Base-by-base conservation (phyloP, 768 basidiomycete genomes). In the Lepiota subincarnata region DNA sequence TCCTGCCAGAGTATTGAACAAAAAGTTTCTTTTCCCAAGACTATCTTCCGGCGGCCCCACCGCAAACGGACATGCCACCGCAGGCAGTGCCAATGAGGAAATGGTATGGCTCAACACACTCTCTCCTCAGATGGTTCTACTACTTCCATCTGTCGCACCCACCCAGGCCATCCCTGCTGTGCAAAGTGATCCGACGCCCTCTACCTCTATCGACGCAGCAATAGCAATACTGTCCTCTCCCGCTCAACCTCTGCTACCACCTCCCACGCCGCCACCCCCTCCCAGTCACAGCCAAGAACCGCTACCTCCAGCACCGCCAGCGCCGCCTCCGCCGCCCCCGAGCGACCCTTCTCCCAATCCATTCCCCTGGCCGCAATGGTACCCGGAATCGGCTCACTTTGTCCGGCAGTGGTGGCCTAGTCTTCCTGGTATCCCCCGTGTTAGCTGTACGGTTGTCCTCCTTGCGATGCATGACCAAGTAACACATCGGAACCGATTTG, bases 401-500 rank as follows among this genome's bases (percentile, higher is more conserved):
- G 86, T 89, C 4, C 80, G 87, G 10, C 87, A 89, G 56, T 89
- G 87, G 87, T 89, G 87, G 87, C 87, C 87, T 1, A 81, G 79
- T 2, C 67, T 88, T 2, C 75, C 81, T 0, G 72, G 75, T 1
- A 78, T 87, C 11, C 87, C 83, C 1, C 74, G 81, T 20, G 75
- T 87, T 7, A 87, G 85, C 66, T 87, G 85, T 60, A 86, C 86
- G 0, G 86, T 88, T 18, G 78, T 87, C 18, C 73, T 89, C 1
- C 77, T 87, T 3, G 81, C 84, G 0, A 73, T 77, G 10, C 84
- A 86, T 54, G 80, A 87, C 57, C 76, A 72, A n/a, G 67, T 72
- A 6, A 82, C 81, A 13, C 82, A 84, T 55, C 72, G 74, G 2
- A 83, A 79, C 39, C 70, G 78, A 28, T 87, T 82, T 57, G 81